These are phyloP conservation scores for Jaminaea rosea DNA, from an alignment of 1,284 basidiomycete genomes.

Conservation along the genomic window DNA sequence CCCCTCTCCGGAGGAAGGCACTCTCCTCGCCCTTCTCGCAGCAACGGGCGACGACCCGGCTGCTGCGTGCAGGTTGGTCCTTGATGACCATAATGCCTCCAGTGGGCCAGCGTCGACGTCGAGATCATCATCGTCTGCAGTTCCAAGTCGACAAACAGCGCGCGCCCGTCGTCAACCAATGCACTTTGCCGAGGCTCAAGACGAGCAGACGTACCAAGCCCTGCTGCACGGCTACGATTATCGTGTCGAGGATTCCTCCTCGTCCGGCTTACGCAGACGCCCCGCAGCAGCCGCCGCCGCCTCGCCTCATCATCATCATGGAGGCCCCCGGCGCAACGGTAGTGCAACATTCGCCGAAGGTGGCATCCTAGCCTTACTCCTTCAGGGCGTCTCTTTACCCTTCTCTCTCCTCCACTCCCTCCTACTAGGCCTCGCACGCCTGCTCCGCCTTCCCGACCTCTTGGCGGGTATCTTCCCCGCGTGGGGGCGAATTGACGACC, in stretches of 20 bases:
- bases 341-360: neutral
- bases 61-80: neutral
- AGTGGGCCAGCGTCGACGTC: conserved; percentile 15
- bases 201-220: neutral
- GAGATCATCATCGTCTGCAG: conserved; percentile 17
- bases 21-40: neutral
- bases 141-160: no score
- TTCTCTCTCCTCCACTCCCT: neutral
- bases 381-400: neutral
- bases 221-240: neutral
- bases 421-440: neutral
- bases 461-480: neutral
- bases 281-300: no score
- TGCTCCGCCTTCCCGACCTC: neutral
- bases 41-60: neutral
- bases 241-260: no score
- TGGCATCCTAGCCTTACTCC: neutral
- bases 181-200: neutral
- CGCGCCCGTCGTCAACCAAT: neutral
- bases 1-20: neutral
- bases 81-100: neutral
- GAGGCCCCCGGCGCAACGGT: neutral
- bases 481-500: neutral
- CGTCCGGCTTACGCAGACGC: no score
- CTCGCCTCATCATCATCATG: no score